These are phyloP conservation scores for Cenchrus purpureus DNA, from an alignment of 176 grass and related monocot genomes.

Conservation along the genomic window DNA sequence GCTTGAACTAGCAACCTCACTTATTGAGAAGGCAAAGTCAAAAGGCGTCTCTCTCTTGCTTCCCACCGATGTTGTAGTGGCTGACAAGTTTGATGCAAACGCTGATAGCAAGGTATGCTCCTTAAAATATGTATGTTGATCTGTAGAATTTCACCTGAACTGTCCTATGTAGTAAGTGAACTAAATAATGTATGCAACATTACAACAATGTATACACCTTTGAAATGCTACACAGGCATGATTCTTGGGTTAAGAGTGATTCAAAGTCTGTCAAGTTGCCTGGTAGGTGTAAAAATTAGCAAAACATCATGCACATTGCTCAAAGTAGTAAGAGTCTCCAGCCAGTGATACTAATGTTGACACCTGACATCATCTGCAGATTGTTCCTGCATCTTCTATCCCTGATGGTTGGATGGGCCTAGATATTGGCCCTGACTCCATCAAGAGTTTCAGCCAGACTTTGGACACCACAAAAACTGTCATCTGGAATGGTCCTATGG, in stretches of 20 bases:
- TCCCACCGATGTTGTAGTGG: slow-evolving; percentile 75
- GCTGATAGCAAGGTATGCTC: slow-evolving; percentile 79
- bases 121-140: neutral
- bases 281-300: neutral
- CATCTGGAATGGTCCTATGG: slow-evolving; percentile 94
- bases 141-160: neutral
- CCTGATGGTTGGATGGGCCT: slow-evolving; percentile 89
- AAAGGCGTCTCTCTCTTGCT: slow-evolving; percentile 76
- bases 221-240: neutral
- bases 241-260: neutral
- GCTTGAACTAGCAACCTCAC: slow-evolving; percentile 67
- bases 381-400: slow-evolving; percentile 68
- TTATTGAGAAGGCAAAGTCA: slow-evolving; percentile 68
- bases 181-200: neutral
- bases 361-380: slow-evolving; percentile 43
- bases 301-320: neutral
- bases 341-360: neutral
- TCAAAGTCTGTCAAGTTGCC: neutral
- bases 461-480: slow-evolving; percentile 68
- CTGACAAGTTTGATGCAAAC: slow-evolving; percentile 79
- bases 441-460: slow-evolving; percentile 57
- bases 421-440: slow-evolving; percentile 73
- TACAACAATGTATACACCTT: neutral
- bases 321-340: neutral
- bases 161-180: neutral